phyloP scores from a whole-genome alignment of 2,329 filamentous ascomycete species.

The Cytospora chrysosperma region DNA sequence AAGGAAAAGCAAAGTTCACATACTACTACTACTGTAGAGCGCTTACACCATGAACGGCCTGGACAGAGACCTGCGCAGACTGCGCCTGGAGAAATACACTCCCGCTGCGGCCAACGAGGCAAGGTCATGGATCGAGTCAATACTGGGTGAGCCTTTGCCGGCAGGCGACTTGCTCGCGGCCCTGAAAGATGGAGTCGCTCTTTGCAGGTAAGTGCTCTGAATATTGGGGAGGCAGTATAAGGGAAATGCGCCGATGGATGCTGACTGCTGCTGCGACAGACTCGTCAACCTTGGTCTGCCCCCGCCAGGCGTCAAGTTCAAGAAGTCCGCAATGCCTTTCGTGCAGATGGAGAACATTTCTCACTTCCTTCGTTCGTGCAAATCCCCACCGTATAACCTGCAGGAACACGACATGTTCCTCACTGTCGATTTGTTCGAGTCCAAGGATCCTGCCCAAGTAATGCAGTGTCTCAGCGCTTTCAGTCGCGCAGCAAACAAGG shows the following conservation, averaged over 20 bases:
- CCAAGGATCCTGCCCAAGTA: constrained; percentile 94
- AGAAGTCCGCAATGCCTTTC: constrained; percentile 92
- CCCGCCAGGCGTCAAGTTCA: constrained; percentile 81
- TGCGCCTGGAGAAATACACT: constrained; percentile 92
- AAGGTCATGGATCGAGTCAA: constrained; percentile 79
- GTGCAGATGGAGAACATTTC: constrained; percentile 99
- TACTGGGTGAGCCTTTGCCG: constrained; percentile 71
- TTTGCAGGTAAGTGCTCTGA: constrained; percentile 73
- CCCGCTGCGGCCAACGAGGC: constrained; percentile 85
- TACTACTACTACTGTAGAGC: not conserved
- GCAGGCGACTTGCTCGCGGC: constrained; percentile 77
- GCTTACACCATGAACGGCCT: constrained; percentile 75
- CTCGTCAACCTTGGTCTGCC: constrained; percentile 79
- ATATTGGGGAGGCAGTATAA: not conserved
- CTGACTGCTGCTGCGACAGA: constrained; percentile 42
- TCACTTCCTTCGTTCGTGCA: constrained; percentile 87
- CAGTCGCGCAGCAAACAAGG: constrained; percentile 76
- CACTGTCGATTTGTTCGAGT: constrained; percentile 93
- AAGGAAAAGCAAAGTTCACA: not conserved
- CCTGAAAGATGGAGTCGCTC: constrained; percentile 84
- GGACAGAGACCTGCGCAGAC: constrained; percentile 90
- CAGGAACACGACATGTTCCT: constrained; percentile 94
- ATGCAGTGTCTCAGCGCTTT: constrained; percentile 90
- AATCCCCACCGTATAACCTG: constrained; percentile 79
- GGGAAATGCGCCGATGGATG: not conserved